These are phyloP conservation scores for Flaveria trinervia DNA, from an alignment of 129 eudicot species.

Conservation along the genomic window DNA sequence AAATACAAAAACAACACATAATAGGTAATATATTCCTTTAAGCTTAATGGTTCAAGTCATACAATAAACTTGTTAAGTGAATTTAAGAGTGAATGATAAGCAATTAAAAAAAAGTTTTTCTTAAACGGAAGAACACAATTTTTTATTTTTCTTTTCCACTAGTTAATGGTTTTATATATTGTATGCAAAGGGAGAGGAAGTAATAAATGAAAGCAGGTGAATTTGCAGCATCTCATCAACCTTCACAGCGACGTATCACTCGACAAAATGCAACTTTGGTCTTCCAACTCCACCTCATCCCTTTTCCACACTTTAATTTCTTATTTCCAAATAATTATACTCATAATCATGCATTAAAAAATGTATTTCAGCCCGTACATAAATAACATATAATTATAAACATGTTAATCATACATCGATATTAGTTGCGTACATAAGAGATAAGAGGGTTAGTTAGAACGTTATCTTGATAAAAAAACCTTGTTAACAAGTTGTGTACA, in stretches of 20 bases:
- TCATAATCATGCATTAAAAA: background rate
- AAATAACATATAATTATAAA: too few species aligned
- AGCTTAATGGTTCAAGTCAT: too few species aligned
- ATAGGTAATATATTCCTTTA: too few species aligned
- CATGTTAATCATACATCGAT: too few species aligned
- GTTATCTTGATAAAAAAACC: too few species aligned
- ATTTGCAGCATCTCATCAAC: conserved; percentile 23
- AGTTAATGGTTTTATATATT: background rate
- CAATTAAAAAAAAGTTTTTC: background rate
- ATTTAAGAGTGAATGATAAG: too few species aligned
- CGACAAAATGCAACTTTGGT: conserved; percentile 36
- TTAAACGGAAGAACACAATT: background rate
- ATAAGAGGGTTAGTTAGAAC: too few species aligned
- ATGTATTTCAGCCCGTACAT: too few species aligned
- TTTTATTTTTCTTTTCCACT: background rate
- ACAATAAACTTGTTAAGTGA: too few species aligned
- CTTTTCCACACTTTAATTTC: conserved; percentile 14
- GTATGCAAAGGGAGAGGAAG: background rate
- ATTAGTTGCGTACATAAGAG: too few species aligned
- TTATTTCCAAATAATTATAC: background rate
- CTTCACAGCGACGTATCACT: conserved; percentile 37
- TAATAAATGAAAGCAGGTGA: conserved; percentile 24
- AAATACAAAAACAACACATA: too few species aligned
- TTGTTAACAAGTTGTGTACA: too few species aligned
- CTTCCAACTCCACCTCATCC: conserved; percentile 13